Base-by-base conservation (phyloP, 805 yeast genomes). In the Lachancea sp. region DNA sequence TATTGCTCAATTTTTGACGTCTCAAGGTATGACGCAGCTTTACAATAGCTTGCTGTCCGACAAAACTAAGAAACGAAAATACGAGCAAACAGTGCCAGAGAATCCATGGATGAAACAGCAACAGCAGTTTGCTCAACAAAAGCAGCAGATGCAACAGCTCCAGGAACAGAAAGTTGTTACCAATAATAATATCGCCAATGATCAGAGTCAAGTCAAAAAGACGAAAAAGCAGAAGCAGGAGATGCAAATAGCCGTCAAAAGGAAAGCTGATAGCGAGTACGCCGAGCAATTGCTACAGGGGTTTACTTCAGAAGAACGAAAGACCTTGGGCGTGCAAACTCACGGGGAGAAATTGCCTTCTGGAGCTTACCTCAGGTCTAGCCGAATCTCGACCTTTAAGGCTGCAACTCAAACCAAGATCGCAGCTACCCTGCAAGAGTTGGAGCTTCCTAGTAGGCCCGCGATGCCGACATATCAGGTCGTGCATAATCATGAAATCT, bases 1-100 rank as follows among this genome's bases (percentile, higher is more conserved):
- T 2, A 81, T 86, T 18, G 78, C 79, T 41, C 93, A 85, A 58
- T 86, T 81, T 57, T 73, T 82, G 55, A 78, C 93, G 1, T 85
- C 95, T 1, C 95, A 86, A 54, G 98, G 99, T 0, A 73, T 93
- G 43, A 79, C 95, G 1, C 95, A 86, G 58, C 72, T 93, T 17
- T 88, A 89, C 57, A 84, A 81, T 55, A 81, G 85, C 42, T 71
- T 93, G 49, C 80, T 90, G 78, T 68, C 79, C 34, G 84, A 79
- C 53, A 80, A 79, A 56, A 72, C 75, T 34, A 77, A 78, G 57
- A 74, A 73, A 54, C 71, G 79, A 30, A 77, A 74, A 54, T 60
- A 62, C 30, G 69, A 65, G 27, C 48, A 66, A 5, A 59, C 59
- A 5, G 63, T 67, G 5, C 74, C 74, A 8, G 74, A 69, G 52